These are phyloP conservation scores for Pleurotus djamor DNA, from an alignment of 768 basidiomycete genomes.

Conservation along the genomic window DNA sequence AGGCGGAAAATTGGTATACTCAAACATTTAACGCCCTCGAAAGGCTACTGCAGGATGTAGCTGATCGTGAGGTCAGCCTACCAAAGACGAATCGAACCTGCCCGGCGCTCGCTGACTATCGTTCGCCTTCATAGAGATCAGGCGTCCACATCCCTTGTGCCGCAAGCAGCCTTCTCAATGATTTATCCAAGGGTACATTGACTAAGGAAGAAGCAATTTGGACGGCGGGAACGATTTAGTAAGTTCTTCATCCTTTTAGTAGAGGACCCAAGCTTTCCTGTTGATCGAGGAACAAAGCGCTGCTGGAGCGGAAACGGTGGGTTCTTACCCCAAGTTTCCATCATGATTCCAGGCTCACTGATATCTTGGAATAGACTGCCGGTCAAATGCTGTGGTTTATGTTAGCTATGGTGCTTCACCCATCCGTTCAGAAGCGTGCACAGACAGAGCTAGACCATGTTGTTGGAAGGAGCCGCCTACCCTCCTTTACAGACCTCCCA, in stretches of 20 bases:
- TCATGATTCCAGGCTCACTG: too few relatives aligned
- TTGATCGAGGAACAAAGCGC: neutral
- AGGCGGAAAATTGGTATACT: slow-evolving; percentile 17
- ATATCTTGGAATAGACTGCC: neutral
- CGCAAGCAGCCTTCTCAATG: too few relatives aligned
- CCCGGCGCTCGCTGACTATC: too few relatives aligned
- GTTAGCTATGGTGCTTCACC: slow-evolving; percentile 4
- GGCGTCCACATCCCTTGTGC: neutral
- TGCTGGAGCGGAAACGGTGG: slow-evolving; percentile 17
- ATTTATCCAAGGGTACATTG: too few relatives aligned
- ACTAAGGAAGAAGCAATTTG: neutral
- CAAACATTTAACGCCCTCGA: slow-evolving; percentile 20
- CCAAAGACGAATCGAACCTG: too few relatives aligned
- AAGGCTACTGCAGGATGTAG: slow-evolving; percentile 13
- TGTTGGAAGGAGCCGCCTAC: slow-evolving; percentile 2
- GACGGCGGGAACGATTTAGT: slow-evolving; percentile 11
- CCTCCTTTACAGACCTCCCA: neutral
- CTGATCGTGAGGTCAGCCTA: neutral
- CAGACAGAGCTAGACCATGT: slow-evolving; percentile 9
- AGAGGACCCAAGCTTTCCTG: neutral
- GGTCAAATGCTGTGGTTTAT: neutral
- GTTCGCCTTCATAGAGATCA: too few relatives aligned
- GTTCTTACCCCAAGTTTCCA: neutral
- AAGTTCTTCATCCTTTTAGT: neutral
- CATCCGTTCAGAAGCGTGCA: neutral